Evolutionary conservation across 225 moss, liverwort and hornwort genomes (phyloP).

Genomic region (Lunularia cruciata): DNA sequence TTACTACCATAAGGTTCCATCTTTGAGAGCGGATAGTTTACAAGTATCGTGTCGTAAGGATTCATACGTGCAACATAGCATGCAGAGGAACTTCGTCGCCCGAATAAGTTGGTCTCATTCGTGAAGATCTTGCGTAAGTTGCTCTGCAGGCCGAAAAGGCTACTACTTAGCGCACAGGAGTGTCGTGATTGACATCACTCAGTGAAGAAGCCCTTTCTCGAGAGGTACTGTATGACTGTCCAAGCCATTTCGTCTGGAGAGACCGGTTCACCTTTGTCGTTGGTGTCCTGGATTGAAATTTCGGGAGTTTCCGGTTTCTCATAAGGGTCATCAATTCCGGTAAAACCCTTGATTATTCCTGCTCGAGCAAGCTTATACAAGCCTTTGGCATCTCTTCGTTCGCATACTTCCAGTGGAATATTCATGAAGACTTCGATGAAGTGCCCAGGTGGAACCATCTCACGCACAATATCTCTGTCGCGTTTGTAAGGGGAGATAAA

Average conservation of each 20-base stretch:
- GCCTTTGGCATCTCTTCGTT: conserved; percentile 77
- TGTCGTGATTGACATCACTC: conserved; percentile 27
- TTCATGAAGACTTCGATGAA: conserved; percentile 93
- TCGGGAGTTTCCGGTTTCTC: conserved; percentile 68
- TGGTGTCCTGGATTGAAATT: conserved; percentile 51
- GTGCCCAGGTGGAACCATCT: conserved; percentile 52
- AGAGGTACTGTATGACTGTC: conserved; percentile 52
- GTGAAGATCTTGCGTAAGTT: too few species aligned
- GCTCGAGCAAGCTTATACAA: conserved; percentile 85
- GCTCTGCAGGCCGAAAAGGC: too few species aligned
- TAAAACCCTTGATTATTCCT: conserved; percentile 71
- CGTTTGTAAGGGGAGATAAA: conserved; percentile 69
- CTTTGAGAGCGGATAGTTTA: too few species aligned
- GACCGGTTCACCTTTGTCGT: conserved; percentile 49
- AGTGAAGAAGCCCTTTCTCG: conserved; percentile 56
- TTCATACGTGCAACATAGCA: too few species aligned
- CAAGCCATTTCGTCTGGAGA: conserved; percentile 70
- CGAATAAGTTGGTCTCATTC: too few species aligned
- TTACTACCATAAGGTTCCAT: too few species aligned
- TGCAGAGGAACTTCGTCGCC: too few species aligned
- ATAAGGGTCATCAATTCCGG: conserved; percentile 85
- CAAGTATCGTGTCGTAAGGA: too few species aligned
- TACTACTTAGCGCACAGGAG: too few species aligned
- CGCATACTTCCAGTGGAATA: conserved; percentile 74
- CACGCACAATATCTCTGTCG: conserved; percentile 65